Conservation (phyloP, 2,329 filamentous ascomycete genomes). For the Cladosporium austrohemisphaericum region DNA sequence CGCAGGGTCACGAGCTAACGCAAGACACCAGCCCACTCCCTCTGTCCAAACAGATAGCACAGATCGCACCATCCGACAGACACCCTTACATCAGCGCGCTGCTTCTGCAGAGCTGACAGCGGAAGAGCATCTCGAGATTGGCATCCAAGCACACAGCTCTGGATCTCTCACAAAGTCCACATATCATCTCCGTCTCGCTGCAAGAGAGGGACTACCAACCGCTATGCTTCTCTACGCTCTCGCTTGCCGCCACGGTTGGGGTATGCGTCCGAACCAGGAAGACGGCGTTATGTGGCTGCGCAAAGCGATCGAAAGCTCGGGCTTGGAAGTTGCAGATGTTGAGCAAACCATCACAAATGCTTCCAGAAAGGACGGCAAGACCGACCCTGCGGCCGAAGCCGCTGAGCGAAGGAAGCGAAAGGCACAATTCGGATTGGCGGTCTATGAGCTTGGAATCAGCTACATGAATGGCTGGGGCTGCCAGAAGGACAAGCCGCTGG, state of each 20-base stretch:
- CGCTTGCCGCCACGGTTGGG: constrained; percentile 94
- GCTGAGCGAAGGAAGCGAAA: constrained; percentile 76
- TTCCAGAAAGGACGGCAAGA: constrained; percentile 50
- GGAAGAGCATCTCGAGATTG: constrained; percentile 86
- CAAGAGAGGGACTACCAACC: constrained; percentile 78
- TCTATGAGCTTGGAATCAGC: constrained; percentile 93
- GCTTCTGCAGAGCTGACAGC: constrained; percentile 66
- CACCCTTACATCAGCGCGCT: constrained; percentile 49
- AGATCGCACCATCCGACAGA: constrained; percentile 43
- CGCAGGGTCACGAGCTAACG: constrained; percentile 4
- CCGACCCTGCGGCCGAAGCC: constrained; percentile 54
- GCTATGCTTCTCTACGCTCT: constrained; percentile 95
- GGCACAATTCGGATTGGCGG: constrained; percentile 89
- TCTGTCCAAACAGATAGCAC: constrained; percentile 36
- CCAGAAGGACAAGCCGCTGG: constrained; percentile 82
- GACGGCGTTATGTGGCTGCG: constrained; percentile 91
- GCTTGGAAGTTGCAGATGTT: constrained; percentile 15
- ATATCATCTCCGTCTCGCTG: constrained; percentile 88
- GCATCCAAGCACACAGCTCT: constrained; percentile 83
- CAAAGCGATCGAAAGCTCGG: constrained; percentile 78
- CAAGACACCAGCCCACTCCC: constrained; percentile 33
- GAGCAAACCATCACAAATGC: constrained; percentile 20
- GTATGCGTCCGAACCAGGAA: constrained; percentile 84
- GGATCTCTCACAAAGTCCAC: constrained; percentile 90
- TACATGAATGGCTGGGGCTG: constrained; percentile 99